Base-by-base conservation (phyloP, 768 basidiomycete genomes). In the Tulasnella sp. region DNA sequence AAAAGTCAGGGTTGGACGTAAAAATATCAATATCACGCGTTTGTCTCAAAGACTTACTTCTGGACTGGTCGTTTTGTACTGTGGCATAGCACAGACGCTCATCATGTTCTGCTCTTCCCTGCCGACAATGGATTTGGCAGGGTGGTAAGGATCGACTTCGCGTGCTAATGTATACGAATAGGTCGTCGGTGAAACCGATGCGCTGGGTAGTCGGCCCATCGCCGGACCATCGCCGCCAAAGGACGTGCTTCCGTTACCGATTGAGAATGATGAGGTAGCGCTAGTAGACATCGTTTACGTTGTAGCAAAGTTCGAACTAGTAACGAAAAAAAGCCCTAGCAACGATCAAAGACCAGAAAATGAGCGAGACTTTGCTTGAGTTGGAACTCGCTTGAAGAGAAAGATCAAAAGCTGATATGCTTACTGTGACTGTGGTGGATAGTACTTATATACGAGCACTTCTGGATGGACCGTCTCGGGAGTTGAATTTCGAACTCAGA, bases 401-500 rank as follows among this genome's bases (percentile, higher is more conserved):
- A 37, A 37, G 37, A 37, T 37, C 37, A 37, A 37, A 37, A 37
- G 37, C 37, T 37, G 58, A 22, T 60, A 24, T 20, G 24, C 58
- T 60, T 60, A 60, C 58, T 22, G 24, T 60, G 58, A 60, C 58
- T 60, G 9, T 60, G 58, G 3, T 14, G 46, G 11, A 12, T 46
- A 46, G 58, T 24, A 22, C 28, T 60, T 28, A 28, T 60, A 60
- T 60, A 20, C n/a, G 58, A 2, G 58, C 9, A 24, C 22, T 9
- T 14, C 28, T 60, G 58, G 18, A n/a, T 46, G 46, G 46, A 20
- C 2, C 14, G 11, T 46, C 46, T 28, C 24, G 9, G 58, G 18
- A 60, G 58, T 60, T 60, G 58, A 60, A 60, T 60, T 60, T 60
- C 58, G 58, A 60, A 60, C 58, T 60, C 58, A 60, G 58, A 60